Conservation (phyloP, 2,329 filamentous ascomycete species). For the Fusarium piperis region DNA sequence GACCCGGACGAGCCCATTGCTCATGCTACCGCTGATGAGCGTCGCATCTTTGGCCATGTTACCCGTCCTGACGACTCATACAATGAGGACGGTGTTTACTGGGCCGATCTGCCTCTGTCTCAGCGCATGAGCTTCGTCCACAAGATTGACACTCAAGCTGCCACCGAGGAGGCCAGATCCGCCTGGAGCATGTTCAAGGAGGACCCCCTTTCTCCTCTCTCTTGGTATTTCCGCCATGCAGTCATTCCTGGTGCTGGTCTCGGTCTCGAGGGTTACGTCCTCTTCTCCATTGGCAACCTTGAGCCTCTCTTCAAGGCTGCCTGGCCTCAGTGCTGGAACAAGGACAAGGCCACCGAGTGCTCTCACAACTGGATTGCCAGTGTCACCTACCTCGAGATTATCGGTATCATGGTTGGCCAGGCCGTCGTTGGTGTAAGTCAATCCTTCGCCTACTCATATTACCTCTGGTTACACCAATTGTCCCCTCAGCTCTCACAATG, state of each 20-base stretch:
- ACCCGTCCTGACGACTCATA: constrained; percentile 91
- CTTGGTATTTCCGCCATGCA: constrained; percentile 89
- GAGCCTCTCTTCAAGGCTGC: constrained; percentile 80
- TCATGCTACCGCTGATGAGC: constrained; percentile 60
- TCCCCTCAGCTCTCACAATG: not conserved
- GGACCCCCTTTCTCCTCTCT: constrained; percentile 84
- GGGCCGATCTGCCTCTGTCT: constrained; percentile 82
- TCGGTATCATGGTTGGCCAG: constrained; percentile 95
- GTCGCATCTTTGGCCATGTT: constrained; percentile 76
- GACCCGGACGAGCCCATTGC: constrained; percentile 59
- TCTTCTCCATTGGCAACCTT: constrained; percentile 96
- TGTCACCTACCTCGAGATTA: constrained; percentile 91
- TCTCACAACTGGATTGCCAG: constrained; percentile 82
- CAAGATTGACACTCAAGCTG: constrained; percentile 76
- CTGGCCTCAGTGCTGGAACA: constrained; percentile 83
- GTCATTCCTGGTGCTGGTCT: constrained; percentile 93
- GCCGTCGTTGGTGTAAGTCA: constrained; percentile 79
- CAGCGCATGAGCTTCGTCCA: constrained; percentile 80
- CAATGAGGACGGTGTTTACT: constrained; percentile 84
- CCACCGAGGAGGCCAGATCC: constrained; percentile 70
- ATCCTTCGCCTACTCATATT: not conserved
- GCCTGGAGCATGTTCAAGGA: constrained; percentile 85
- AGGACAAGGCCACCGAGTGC: constrained; percentile 62
- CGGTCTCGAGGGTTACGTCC: constrained; percentile 91
- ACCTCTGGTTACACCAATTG: not conserved